Evolutionary conservation across 179 eudicot species (phyloP).

Genomic region (Camellia oleifera): DNA sequence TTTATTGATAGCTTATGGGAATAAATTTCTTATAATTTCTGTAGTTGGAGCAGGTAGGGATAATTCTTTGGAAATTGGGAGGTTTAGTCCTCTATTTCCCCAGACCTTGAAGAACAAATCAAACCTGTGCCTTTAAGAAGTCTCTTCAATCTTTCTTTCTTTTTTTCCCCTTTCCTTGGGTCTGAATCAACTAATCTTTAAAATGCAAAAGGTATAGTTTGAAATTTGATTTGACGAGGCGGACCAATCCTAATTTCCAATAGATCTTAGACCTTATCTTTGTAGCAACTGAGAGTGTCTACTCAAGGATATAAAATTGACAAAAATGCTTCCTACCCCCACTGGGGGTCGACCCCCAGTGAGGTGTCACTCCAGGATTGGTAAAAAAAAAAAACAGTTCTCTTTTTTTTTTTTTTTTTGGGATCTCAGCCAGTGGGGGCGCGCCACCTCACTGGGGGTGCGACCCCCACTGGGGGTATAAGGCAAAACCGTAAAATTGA

Average conservation of each 20-base stretch:
- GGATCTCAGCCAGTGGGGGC: no score
- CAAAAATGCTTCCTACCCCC: no score
- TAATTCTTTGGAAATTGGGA: neutral
- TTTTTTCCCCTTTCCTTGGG: neutral
- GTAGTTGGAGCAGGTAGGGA: neutral
- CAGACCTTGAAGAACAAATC: neutral
- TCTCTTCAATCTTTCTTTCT: neutral
- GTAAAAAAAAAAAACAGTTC: no score
- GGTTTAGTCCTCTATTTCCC: neutral
- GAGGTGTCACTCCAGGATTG: no score
- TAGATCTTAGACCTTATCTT: neutral
- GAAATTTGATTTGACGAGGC: neutral
- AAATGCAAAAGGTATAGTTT: neutral
- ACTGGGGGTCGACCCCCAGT: no score
- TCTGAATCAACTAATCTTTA: neutral
- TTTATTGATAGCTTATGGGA: no score
- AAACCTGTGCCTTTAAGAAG: neutral
- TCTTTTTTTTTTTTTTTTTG: no score
- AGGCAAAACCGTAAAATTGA: no score
- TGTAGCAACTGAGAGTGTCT: neutral
- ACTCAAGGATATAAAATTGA: neutral
- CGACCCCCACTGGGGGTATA: no score
- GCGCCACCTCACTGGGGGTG: no score
- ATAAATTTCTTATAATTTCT: neutral
- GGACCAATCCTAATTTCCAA: neutral